Evolutionary conservation across 176 grass and related monocot species (phyloP).

Genomic region (Phyllostachys edulis): DNA sequence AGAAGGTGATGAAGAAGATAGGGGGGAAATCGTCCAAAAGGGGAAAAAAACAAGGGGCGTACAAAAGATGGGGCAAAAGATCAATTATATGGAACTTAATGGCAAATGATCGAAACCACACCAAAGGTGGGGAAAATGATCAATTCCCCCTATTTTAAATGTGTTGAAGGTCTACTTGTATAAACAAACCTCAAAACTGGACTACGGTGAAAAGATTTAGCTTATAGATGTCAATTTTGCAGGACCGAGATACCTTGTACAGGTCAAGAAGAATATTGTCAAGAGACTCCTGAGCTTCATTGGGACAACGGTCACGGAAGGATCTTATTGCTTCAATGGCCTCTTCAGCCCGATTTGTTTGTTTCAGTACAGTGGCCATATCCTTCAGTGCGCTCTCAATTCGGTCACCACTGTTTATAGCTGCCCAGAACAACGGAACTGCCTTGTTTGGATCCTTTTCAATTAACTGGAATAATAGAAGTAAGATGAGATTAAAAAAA

Average conservation of each 20-base stretch:
- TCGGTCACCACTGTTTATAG: slow-evolving; percentile 74
- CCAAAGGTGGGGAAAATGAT: too few relatives aligned
- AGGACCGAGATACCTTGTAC: slow-evolving; percentile 52
- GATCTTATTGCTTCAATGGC: slow-evolving; percentile 72
- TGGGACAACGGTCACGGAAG: slow-evolving; percentile 51
- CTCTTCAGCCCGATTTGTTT: slow-evolving; percentile 67
- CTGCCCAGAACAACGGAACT: slow-evolving; percentile 68
- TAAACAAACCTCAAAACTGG: not conserved
- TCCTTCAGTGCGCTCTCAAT: slow-evolving; percentile 75
- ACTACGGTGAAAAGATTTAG: not conserved
- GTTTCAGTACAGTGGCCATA: slow-evolving; percentile 71
- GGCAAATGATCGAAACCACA: too few relatives aligned
- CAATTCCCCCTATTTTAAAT: too few relatives aligned
- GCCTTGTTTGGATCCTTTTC: slow-evolving; percentile 79
- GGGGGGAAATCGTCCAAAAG: too few relatives aligned
- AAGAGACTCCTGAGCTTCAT: slow-evolving; percentile 58
- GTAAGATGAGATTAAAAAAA: slow-evolving; percentile 10
- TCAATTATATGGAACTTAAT: too few relatives aligned
- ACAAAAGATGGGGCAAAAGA: too few relatives aligned
- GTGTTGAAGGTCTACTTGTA: slow-evolving; percentile 15
- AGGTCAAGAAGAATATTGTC: slow-evolving; percentile 67
- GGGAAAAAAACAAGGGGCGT: too few relatives aligned
- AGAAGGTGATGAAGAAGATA: too few relatives aligned
- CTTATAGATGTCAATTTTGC: not conserved
- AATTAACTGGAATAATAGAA: slow-evolving; percentile 45